phyloP scores from a whole-genome alignment of 2,329 filamentous ascomycete genomes.

The Fusarium bulbicola region DNA sequence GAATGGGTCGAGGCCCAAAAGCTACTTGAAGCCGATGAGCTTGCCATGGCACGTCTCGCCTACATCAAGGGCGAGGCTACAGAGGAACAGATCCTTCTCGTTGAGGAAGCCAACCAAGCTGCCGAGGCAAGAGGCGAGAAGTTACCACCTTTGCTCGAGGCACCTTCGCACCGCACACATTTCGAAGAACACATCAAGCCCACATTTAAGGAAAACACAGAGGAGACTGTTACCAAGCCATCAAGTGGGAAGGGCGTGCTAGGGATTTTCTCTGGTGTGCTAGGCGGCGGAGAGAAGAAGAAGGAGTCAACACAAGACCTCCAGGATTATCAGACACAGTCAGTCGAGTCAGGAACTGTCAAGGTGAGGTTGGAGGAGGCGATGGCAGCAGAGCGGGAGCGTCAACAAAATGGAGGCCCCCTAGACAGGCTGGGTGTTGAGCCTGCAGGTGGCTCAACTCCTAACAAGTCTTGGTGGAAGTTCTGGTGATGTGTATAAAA shows the following conservation, averaged over 20 bases:
- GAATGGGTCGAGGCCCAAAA: conserved; percentile 67
- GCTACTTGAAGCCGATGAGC: conserved; percentile 62
- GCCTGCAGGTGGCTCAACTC: conserved; percentile 36
- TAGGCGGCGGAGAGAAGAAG: conserved; percentile 40
- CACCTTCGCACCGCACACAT: conserved; percentile 52
- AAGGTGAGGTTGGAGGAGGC: conserved; percentile 52
- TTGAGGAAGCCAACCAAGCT: conserved; percentile 64
- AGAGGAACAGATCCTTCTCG: conserved; percentile 63
- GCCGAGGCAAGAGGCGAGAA: conserved; percentile 57
- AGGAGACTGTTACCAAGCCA: conserved; percentile 26
- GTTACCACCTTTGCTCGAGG: conserved; percentile 61
- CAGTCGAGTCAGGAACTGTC: conserved; percentile 13
- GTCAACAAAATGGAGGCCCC: conserved; percentile 60
- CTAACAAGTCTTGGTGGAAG: conserved; percentile 64
- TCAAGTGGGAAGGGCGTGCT: conserved; percentile 49
- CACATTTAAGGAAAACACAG: conserved; percentile 39
- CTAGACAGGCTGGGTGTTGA: conserved; percentile 60
- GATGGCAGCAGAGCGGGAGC: conserved; percentile 60
- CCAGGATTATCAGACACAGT: conserved; percentile 29
- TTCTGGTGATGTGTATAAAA: conserved; percentile 44
- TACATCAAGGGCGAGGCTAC: conserved; percentile 68
- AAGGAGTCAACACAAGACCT: conserved; percentile 24
- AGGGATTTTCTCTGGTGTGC: conserved; percentile 46
- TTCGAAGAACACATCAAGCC: conserved; percentile 50
- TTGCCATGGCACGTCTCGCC: conserved; percentile 66